These are phyloP conservation scores for Populus hybrid DNA, from an alignment of 441 rosid species.

Conservation along the genomic window DNA sequence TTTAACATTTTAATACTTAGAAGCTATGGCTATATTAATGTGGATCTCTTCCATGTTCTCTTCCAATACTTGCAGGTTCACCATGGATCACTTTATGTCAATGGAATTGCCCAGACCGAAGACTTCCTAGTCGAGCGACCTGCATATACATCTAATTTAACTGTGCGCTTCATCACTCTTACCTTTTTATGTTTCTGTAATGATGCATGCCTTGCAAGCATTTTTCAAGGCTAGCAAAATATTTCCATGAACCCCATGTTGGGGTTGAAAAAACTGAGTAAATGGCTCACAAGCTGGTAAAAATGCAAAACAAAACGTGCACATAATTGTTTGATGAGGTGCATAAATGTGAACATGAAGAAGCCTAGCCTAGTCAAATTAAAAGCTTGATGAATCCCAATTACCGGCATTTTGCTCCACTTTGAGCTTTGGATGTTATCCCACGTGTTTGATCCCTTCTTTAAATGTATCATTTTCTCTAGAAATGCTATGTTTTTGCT, in stretches of 20 bases:
- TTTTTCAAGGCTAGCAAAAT: not conserved
- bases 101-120: constrained; percentile 40
- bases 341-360: not conserved
- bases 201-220: not conserved
- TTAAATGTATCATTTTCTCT: not conserved
- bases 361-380: too few relatives aligned
- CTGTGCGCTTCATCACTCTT: constrained; percentile 16
- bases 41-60: not conserved
- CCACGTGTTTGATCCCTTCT: constrained; percentile 10
- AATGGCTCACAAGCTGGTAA: not conserved
- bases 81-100: constrained; percentile 38
- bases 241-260: not conserved
- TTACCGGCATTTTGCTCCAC: not conserved
- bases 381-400: not conserved
- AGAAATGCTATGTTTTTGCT: not conserved
- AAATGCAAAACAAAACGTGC: not conserved
- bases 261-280: not conserved
- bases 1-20: not conserved
- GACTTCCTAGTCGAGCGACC: constrained; percentile 34
- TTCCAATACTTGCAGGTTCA: constrained; percentile 33
- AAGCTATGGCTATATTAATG: not conserved
- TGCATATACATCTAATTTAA: constrained; percentile 33
- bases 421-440: constrained; percentile 7
- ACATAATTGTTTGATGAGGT: not conserved
- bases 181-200: not conserved